Evolutionary conservation across 257 asterid species (phyloP).

Genomic region (Hygrophila difformis): DNA sequence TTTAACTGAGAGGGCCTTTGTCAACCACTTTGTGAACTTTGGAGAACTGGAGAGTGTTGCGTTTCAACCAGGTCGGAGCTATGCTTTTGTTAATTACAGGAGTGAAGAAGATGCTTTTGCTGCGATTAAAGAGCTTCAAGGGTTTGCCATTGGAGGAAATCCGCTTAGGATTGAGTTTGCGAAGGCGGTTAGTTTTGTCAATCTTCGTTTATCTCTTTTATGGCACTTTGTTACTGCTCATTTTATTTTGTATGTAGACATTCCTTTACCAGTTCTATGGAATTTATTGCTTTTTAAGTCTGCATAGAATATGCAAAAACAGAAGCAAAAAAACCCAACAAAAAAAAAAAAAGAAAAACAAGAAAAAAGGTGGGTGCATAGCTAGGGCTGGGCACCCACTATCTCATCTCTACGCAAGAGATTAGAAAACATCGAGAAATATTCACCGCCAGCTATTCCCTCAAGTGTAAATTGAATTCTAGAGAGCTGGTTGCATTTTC

Average conservation of each 20-base stretch:
- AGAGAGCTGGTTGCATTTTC: background rate
- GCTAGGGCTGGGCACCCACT: too few relatives aligned
- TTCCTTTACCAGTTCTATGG: constrained; percentile 19
- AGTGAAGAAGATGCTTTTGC: constrained; percentile 70
- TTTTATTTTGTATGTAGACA: constrained; percentile 23
- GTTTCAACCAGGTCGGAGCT: constrained; percentile 90
- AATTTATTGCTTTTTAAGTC: constrained; percentile 16
- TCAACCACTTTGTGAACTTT: constrained; percentile 49
- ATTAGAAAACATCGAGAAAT: too few relatives aligned
- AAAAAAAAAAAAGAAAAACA: too few relatives aligned
- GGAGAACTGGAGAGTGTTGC: constrained; percentile 84
- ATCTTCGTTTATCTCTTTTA: constrained; percentile 49
- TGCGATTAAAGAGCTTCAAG: constrained; percentile 87
- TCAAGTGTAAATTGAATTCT: background rate
- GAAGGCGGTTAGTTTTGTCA: constrained; percentile 95
- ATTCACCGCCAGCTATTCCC: too few relatives aligned
- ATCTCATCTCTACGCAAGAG: too few relatives aligned
- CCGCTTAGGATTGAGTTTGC: constrained; percentile 89
- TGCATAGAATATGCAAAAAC: too few relatives aligned
- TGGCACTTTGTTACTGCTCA: constrained; percentile 22
- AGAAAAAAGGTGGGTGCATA: too few relatives aligned
- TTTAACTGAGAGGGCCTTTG: constrained; percentile 54
- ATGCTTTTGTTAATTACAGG: constrained; percentile 69
- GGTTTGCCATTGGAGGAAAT: constrained; percentile 70
- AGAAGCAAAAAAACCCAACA: too few relatives aligned